Evolutionary conservation across 2,329 filamentous ascomycete species (phyloP).

Genomic region (Ceratocystis diversiconidia): DNA sequence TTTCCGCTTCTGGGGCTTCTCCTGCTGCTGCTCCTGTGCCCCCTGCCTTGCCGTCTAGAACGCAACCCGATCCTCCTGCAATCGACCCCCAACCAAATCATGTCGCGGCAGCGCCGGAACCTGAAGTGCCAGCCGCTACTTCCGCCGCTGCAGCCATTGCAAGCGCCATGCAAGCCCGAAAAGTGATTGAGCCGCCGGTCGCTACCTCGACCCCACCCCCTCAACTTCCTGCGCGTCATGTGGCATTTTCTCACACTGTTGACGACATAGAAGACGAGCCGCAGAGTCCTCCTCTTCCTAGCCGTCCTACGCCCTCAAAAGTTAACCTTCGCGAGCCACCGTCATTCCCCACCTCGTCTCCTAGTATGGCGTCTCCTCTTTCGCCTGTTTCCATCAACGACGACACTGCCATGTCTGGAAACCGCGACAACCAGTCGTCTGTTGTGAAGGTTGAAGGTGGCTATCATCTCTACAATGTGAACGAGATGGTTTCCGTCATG

Average conservation of each 20-base stretch:
- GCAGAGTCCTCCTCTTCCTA: slow-evolving; percentile 28
- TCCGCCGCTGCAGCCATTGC: slow-evolving; percentile 42
- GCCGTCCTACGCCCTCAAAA: slow-evolving; percentile 13
- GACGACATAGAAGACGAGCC: slow-evolving; percentile 21
- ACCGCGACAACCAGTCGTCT: slow-evolving; percentile 32
- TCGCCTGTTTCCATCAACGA: slow-evolving; percentile 26
- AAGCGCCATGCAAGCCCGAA: slow-evolving; percentile 38
- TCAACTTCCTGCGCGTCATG: slow-evolving; percentile 21
- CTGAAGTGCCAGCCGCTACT: slow-evolving; percentile 22
- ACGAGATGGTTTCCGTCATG: slow-evolving; percentile 93
- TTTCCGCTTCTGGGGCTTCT: slow-evolving; percentile 34
- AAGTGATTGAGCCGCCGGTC: slow-evolving; percentile 19
- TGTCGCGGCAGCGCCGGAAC: neutral
- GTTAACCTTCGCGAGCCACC: slow-evolving; percentile 16
- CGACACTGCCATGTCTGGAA: slow-evolving; percentile 34
- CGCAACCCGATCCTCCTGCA: slow-evolving; percentile 26
- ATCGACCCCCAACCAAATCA: slow-evolving; percentile 22
- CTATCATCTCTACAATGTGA: slow-evolving; percentile 92
- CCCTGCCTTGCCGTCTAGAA: slow-evolving; percentile 33
- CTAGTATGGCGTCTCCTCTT: slow-evolving; percentile 12
- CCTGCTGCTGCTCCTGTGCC: slow-evolving; percentile 22
- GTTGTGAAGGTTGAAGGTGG: slow-evolving; percentile 33
- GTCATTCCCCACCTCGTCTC: slow-evolving; percentile 13
- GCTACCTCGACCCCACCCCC: slow-evolving; percentile 21
- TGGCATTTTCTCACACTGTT: slow-evolving; percentile 8